These are phyloP conservation scores for Neospermospora avenae DNA, from an alignment of 2,329 filamentous ascomycete species.

Conservation along the genomic window DNA sequence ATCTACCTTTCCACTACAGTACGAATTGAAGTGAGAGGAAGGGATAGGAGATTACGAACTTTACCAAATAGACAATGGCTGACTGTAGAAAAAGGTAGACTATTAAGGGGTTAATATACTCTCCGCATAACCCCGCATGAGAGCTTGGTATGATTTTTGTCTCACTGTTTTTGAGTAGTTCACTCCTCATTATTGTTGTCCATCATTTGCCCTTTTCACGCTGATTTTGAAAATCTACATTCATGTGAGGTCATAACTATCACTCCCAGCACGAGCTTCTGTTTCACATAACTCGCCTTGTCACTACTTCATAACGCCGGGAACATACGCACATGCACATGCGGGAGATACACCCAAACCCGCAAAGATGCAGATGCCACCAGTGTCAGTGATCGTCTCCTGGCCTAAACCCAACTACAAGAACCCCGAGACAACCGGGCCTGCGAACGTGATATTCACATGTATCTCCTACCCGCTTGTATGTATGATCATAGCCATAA, in stretches of 20 bases:
- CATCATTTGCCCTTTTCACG: no score
- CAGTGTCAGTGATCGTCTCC: conserved; percentile 39
- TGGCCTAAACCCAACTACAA: conserved; percentile 48
- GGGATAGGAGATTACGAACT: no score
- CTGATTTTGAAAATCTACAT: neutral
- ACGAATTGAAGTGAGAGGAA: no score
- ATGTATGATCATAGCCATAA: conserved; percentile 40
- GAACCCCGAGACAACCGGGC: conserved; percentile 43
- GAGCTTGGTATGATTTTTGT: neutral
- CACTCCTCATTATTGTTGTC: no score
- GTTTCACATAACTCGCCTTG: neutral
- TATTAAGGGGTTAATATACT: no score
- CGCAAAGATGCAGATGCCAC: conserved; percentile 38
- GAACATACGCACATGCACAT: neutral
- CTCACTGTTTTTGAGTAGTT: neutral
- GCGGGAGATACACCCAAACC: neutral
- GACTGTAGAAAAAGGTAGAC: no score
- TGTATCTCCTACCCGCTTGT: conserved; percentile 40
- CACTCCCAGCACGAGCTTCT: neutral
- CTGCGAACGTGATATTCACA: conserved; percentile 41
- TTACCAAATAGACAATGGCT: no score
- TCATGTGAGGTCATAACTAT: neutral
- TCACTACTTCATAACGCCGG: no score
- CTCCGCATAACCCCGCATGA: no score
- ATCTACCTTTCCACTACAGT: no score